phyloP scores from a whole-genome alignment of 108 stramenopile species.

The Cyclostephanos tholiformis region DNA sequence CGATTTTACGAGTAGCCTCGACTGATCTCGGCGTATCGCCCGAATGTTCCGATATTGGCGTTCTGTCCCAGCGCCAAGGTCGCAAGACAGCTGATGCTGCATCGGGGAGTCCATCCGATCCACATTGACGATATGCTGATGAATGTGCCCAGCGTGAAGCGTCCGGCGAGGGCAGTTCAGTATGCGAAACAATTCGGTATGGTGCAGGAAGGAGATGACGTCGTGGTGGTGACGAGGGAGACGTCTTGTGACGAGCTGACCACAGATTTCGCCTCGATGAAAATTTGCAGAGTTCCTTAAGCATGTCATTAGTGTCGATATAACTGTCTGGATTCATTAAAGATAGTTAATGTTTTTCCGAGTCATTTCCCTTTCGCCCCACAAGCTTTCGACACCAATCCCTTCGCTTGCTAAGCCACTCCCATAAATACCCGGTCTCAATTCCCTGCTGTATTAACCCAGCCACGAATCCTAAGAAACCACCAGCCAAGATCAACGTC shows the following conservation, averaged over 20 bases:
- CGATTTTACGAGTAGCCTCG: constrained; percentile 29
- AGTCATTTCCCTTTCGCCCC: constrained; percentile 4
- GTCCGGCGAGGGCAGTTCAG: constrained; percentile 55
- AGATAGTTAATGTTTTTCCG: neutral
- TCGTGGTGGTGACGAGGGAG: constrained; percentile 61
- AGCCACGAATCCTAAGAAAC: constrained; percentile 84
- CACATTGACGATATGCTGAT: constrained; percentile 57
- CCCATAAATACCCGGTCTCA: constrained; percentile 60
- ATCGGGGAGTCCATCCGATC: constrained; percentile 82
- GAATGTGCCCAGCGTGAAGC: constrained; percentile 39
- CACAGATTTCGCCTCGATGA: constrained; percentile 56
- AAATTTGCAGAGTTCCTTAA: constrained; percentile 64
- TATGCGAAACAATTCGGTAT: constrained; percentile 74
- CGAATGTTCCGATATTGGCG: constrained; percentile 78
- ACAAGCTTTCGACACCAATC: constrained; percentile 5
- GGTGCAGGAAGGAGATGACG: constrained; percentile 66
- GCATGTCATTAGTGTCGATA: neutral
- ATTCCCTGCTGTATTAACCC: constrained; percentile 88
- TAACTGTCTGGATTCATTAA: neutral
- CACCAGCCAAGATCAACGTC: constrained; percentile 94
- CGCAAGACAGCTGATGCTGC: constrained; percentile 77
- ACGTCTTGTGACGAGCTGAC: constrained; percentile 41
- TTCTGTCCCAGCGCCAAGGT: constrained; percentile 76
- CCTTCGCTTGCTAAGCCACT: constrained; percentile 6
- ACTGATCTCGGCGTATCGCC: constrained; percentile 72